Evolutionary conservation across 345 rosid genomes (phyloP).

Genomic region (Geranium rotundifolium): DNA sequence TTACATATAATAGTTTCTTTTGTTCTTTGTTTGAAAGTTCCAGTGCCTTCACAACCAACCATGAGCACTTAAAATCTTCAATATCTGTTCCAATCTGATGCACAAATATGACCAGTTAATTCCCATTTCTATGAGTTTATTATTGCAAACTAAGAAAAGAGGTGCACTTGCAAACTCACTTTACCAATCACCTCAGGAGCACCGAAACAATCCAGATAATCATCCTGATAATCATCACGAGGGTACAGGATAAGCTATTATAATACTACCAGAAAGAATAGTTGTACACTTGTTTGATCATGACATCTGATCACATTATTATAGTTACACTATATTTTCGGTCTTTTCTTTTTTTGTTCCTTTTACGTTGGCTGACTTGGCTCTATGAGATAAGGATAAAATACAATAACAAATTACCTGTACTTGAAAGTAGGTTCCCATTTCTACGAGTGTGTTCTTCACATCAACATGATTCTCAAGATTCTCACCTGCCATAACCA

Average conservation of each 20-base stretch:
- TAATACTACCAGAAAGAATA: neutral
- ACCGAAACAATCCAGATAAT: conserved; percentile 78
- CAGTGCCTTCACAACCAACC: conserved; percentile 77
- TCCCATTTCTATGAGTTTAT: neutral
- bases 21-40: conserved; percentile 57
- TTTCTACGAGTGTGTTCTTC: conserved; percentile 55
- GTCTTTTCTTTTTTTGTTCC: neutral
- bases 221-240: conserved; percentile 38
- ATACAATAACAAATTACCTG: conserved; percentile 31
- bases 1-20: conserved; percentile 48
- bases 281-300: neutral
- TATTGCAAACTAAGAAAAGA: neutral
- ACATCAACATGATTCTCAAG: conserved; percentile 51
- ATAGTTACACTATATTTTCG: no score
- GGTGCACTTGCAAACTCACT: conserved; percentile 22
- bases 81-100: conserved; percentile 74
- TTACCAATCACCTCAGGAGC: conserved; percentile 63
- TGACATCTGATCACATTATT: no score
- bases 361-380: neutral
- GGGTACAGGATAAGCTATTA: neutral
- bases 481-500: conserved; percentile 64
- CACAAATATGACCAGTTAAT: neutral
- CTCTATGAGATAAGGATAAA: neutral
- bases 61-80: conserved; percentile 81
- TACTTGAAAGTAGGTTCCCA: conserved; percentile 76